phyloP scores from a whole-genome alignment of 371 early-diverging fungal genomes.

The Circinella minor region DNA sequence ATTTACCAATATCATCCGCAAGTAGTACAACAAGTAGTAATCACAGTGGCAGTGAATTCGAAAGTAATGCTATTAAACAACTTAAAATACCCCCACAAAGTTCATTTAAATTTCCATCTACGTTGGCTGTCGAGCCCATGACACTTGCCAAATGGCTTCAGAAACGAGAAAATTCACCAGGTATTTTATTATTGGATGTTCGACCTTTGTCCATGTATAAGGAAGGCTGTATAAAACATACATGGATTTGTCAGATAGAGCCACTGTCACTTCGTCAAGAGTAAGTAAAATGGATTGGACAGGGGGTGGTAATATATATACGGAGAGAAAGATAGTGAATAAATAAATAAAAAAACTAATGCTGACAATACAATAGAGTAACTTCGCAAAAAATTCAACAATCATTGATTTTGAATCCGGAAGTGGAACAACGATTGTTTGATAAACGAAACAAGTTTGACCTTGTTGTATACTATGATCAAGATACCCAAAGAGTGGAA shows the following conservation, averaged over 20 bases:
- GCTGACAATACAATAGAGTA: conserved; percentile 24
- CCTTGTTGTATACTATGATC: conserved; percentile 78
- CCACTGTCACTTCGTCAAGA: conserved; percentile 67
- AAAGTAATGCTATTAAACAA: conserved; percentile 9
- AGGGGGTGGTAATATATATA: too few relatives aligned
- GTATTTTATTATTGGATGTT: conserved; percentile 84
- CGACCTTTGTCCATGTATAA: conserved; percentile 71
- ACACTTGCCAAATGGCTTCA: conserved; percentile 51
- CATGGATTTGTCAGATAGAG: conserved; percentile 78
- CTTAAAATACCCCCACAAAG: conserved; percentile 12
- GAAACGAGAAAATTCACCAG: conserved; percentile 37
- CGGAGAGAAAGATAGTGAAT: too few relatives aligned
- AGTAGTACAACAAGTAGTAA: not conserved
- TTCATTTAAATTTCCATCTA: conserved; percentile 12
- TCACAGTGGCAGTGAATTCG: not conserved
- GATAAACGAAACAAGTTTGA: conserved; percentile 70
- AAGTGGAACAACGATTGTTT: conserved; percentile 65
- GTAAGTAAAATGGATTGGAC: conserved; percentile 35
- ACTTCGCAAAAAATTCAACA: conserved; percentile 51
- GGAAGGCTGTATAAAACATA: conserved; percentile 75
- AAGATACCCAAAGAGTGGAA: conserved; percentile 35
- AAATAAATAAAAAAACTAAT: too few relatives aligned
- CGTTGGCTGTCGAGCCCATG: conserved; percentile 36
- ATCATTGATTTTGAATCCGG: conserved; percentile 49
- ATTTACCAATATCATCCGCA: not conserved